These are phyloP conservation scores for Plectosphaerella sp. DNA, from an alignment of 2,329 filamentous ascomycete species.

Conservation along the genomic window DNA sequence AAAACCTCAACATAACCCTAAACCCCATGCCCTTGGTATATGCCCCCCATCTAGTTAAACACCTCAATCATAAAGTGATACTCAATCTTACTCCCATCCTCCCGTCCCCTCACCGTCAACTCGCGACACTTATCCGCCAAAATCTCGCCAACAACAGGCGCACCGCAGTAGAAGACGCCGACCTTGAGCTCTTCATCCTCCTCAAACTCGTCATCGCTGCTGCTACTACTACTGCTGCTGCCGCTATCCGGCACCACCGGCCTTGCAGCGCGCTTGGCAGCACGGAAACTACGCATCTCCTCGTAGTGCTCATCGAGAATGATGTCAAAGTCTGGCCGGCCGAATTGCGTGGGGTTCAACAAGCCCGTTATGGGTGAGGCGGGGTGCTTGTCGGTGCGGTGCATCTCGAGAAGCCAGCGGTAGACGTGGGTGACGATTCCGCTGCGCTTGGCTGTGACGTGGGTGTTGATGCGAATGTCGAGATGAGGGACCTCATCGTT, in stretches of 20 bases:
- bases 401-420: constrained; percentile 51
- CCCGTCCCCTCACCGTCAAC: constrained; percentile 43
- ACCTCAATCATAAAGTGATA: constrained; percentile 57
- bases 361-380: constrained; percentile 50
- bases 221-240: neutral
- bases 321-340: constrained; percentile 45
- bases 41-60: constrained; percentile 27
- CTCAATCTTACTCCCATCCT: constrained; percentile 47
- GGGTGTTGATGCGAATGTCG: constrained; percentile 51
- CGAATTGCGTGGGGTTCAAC: constrained; percentile 48
- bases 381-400: constrained; percentile 45
- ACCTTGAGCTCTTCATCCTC: constrained; percentile 37
- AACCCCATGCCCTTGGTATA: neutral
- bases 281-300: constrained; percentile 39
- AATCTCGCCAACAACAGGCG: constrained; percentile 50
- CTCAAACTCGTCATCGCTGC: constrained; percentile 5
- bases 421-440: constrained; percentile 50
- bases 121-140: constrained; percentile 48
- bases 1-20: too few species aligned
- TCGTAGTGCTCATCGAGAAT: constrained; percentile 52
- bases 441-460: constrained; percentile 51
- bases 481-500: constrained; percentile 29
- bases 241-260: constrained; percentile 6
- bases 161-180: constrained; percentile 53
- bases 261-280: constrained; percentile 13